Conservation (phyloP, 805 yeast genomes). For the Metschnikowia aberdeeniae region DNA sequence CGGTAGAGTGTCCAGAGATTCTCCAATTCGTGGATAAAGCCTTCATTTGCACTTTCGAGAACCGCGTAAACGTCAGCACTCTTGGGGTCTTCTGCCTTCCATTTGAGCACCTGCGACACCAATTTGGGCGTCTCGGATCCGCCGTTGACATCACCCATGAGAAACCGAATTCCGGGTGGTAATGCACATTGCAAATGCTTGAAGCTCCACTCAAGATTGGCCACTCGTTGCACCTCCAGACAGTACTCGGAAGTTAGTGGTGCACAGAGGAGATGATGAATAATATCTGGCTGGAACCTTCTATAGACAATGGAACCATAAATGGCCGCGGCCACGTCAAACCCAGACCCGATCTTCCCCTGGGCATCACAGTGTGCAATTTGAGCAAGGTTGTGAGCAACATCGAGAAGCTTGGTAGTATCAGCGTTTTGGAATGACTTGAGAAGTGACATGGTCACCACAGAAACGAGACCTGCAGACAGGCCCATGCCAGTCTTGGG, state of each 20-base stretch:
- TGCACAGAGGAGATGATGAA: constrained; percentile 35
- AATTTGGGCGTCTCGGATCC: constrained; percentile 95
- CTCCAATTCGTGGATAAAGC: constrained; percentile 47
- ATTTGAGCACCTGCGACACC: constrained; percentile 67
- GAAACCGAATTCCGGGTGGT: constrained; percentile 63
- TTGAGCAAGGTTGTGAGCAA: constrained; percentile 83
- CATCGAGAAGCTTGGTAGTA: constrained; percentile 14
- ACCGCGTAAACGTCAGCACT: constrained; percentile 50
- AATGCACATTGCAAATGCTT: constrained; percentile 50
- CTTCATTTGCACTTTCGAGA: constrained; percentile 57
- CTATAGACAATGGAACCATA: constrained; percentile 83
- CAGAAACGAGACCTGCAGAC: constrained; percentile 89
- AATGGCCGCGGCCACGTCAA: constrained; percentile 94
- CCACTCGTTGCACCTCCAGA: constrained; percentile 28
- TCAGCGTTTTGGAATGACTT: constrained; percentile 27
- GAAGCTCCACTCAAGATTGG: constrained; percentile 60
- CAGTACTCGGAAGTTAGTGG: constrained; percentile 9
- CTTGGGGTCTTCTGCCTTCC: constrained; percentile 56
- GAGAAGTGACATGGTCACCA: constrained; percentile 65
- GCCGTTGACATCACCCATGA: constrained; percentile 91
- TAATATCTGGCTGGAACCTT: constrained; percentile 61
- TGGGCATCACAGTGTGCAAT: constrained; percentile 92
- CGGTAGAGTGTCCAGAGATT: constrained; percentile 32
- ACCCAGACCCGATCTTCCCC: constrained; percentile 93
- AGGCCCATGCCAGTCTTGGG: constrained; percentile 96